Conservation (phyloP, 2,329 filamentous ascomycete genomes). For the Acephala macrosclerotiorum region DNA sequence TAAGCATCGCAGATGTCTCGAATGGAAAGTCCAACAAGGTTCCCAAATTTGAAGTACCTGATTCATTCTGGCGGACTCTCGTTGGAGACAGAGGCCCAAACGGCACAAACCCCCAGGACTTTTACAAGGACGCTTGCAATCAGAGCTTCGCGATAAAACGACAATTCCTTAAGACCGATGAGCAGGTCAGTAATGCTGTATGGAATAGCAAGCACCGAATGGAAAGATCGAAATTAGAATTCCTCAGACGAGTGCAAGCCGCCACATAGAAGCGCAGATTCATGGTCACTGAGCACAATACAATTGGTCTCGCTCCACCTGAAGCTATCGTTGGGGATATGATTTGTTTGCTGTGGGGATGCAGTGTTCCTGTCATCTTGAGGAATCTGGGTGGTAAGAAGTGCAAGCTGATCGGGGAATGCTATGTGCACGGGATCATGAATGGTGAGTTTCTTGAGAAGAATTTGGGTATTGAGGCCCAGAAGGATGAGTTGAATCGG, state of each 20-base stretch:
- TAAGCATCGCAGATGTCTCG: not conserved
- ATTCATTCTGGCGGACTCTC: not conserved
- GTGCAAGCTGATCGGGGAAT: constrained; percentile 1
- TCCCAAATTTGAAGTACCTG: not conserved
- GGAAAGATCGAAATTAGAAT: not conserved
- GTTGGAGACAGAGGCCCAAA: not conserved
- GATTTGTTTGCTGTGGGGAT: constrained; percentile 1
- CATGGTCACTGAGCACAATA: not conserved
- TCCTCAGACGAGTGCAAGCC: constrained; percentile 1
- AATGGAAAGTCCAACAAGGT: not conserved
- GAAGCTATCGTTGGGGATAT: constrained; percentile 7
- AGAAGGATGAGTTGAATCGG: not conserved
- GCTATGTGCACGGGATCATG: constrained; percentile 4
- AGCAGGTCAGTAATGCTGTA: not conserved
- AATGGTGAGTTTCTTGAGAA: not conserved
- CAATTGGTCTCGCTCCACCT: not conserved
- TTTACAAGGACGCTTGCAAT: not conserved
- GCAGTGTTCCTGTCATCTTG: constrained; percentile 7
- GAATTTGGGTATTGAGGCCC: not conserved
- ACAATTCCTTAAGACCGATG: not conserved
- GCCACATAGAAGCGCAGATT: not conserved
- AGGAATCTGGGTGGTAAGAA: not conserved
- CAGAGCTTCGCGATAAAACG: not conserved
- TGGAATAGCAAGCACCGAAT: not conserved
- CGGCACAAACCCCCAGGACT: not conserved